Base-by-base conservation (phyloP, 1,284 basidiomycete genomes). In the Hortiboletus rubellus region DNA sequence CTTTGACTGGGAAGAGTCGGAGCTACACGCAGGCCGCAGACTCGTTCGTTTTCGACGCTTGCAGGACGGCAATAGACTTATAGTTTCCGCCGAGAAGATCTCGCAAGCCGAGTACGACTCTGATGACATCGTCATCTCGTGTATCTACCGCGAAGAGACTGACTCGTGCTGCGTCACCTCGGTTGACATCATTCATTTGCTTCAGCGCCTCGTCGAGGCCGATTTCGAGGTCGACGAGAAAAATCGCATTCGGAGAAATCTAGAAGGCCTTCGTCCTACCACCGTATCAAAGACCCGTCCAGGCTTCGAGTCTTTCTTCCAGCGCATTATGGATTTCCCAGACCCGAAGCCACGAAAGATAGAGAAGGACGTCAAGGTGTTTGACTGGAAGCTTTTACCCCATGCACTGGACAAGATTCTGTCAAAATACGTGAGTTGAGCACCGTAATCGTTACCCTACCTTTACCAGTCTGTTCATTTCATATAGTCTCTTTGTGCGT, bases 321-420 rank as follows among this genome's bases (percentile, higher is more conserved):
- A 92, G 74, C 82, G 87, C 62, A 95, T 98, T 76, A 98, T 98
- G 96, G 86, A 91, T 55, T 96, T 97, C 69, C 92, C 93, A 0
- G 86, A 91, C 55, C 96, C 96, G 3, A 95, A 94, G 72, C 96
- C 96, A 7, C 82, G 96, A 52, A 96, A 96, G 72, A 98, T 98
- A 60, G 96, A 98, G 73, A 98, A 98, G 80, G 94, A 97, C 68
- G 83, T 98, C 71, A 98, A 98, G 76, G 94, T 98, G 3, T 98
- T 98, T 69, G 86, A 89, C n/a, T 98, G 96, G 96, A 83, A 82
- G 45, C 78, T 87, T 49, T 80, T 98, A 12, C 83, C 82, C 7
- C 82, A 86, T 58, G 94, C 94, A 1, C 75, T 98, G 57, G 88
- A 92, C 62, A 98, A 97, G 78, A 95, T 98, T 61, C 84, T 98